phyloP scores from a whole-genome alignment of 2,329 filamentous ascomycete genomes.

The Ascochyta fabae region DNA sequence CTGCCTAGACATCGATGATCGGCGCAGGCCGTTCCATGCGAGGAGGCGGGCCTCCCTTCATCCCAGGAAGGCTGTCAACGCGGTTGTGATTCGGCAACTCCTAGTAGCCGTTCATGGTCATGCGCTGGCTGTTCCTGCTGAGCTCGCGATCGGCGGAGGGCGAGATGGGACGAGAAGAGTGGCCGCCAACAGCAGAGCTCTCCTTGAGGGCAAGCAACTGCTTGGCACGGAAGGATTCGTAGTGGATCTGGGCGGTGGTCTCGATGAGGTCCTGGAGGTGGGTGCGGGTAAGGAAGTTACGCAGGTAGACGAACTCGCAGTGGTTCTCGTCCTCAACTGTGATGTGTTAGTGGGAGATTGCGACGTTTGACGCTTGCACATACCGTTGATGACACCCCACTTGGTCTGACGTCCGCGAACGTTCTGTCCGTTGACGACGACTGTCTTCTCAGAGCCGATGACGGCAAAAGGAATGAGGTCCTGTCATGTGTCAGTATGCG shows the following conservation, averaged over 20 bases:
- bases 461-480: constrained; percentile 96
- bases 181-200: constrained; percentile 82
- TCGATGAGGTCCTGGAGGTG: constrained; percentile 99
- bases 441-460: constrained; percentile 96
- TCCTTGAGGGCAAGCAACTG: constrained; percentile 97
- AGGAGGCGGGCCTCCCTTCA: constrained; percentile 28
- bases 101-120: constrained; percentile 99
- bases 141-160: constrained; percentile 93
- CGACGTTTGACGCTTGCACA: not conserved
- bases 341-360: constrained; percentile 20
- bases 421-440: constrained; percentile 96
- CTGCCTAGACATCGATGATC: constrained; percentile 34
- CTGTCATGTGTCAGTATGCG: constrained; percentile 59
- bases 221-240: constrained; percentile 99
- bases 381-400: constrained; percentile 94
- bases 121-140: constrained; percentile 94
- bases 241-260: constrained; percentile 99
- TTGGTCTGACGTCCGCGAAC: constrained; percentile 97
- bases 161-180: constrained; percentile 90
- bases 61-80: constrained; percentile 38
- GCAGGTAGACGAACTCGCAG: constrained; percentile 98
- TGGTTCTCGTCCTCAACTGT: constrained; percentile 95
- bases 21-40: constrained; percentile 33
- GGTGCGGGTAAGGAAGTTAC: constrained; percentile 97
- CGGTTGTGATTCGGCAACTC: constrained; percentile 41